These are phyloP conservation scores for Anastatica hierochuntica DNA, from an alignment of 345 rosid genomes.

Conservation along the genomic window DNA sequence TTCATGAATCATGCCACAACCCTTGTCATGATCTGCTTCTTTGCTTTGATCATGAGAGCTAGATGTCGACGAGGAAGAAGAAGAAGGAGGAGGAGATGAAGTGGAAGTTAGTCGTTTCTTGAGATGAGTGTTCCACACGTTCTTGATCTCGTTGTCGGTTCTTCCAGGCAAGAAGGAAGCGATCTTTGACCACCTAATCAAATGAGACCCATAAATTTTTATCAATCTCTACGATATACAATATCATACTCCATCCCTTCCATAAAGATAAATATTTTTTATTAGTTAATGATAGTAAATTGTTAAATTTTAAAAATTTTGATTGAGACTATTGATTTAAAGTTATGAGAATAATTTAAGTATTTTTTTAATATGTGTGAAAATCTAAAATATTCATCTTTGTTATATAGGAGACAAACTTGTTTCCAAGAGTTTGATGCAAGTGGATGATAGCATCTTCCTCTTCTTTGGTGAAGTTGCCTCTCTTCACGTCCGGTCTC, in stretches of 20 bases:
- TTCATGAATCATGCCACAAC: neutral
- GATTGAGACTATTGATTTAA: too few relatives aligned
- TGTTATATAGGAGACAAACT: neutral
- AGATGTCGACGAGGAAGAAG: neutral
- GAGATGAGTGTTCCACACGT: neutral
- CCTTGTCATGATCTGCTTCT: neutral
- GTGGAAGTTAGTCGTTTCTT: neutral
- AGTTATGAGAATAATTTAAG: too few relatives aligned
- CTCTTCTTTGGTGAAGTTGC: neutral
- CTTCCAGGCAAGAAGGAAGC: neutral
- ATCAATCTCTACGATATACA: too few relatives aligned
- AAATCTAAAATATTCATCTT: too few relatives aligned
- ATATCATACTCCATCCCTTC: too few relatives aligned
- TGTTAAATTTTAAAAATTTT: too few relatives aligned
- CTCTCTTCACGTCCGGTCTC: neutral
- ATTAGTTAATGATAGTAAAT: too few relatives aligned
- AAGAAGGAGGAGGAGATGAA: neutral
- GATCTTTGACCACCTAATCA: neutral
- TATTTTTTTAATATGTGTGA: too few relatives aligned
- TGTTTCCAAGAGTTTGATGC: neutral
- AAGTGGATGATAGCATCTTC: neutral
- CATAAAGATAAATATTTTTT: too few relatives aligned
- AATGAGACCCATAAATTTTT: too few relatives aligned
- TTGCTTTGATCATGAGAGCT: neutral
- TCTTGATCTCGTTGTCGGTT: neutral